Conservation (phyloP, 306 rosid genomes). For the Glycine latifolia region DNA sequence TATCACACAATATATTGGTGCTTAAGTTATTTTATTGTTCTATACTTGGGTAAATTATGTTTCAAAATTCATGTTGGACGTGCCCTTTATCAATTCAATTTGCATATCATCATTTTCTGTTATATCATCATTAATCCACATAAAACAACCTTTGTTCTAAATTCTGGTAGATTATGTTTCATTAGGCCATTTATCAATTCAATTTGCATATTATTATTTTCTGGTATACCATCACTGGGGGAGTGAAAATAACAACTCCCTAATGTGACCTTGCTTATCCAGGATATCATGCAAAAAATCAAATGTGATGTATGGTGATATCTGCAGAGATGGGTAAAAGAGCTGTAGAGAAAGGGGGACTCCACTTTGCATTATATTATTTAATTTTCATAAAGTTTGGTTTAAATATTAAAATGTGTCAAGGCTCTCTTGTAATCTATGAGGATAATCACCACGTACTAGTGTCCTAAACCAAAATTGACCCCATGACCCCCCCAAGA, state of each 20-base stretch:
- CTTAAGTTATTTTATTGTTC: not conserved
- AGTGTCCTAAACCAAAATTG: conserved; percentile 38
- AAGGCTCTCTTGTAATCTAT: conserved; percentile 17
- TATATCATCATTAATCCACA: conserved; percentile 15
- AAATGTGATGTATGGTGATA: no score
- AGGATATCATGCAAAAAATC: no score
- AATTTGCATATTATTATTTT: no score
- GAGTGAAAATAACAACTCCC: no score
- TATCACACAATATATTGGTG: not conserved
- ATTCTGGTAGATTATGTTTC: no score
- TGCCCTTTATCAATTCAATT: not conserved
- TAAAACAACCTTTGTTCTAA: not conserved
- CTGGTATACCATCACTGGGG: no score
- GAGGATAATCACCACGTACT: conserved; percentile 18
- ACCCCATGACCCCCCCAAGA: not conserved
- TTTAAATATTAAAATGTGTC: not conserved
- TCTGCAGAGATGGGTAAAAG: no score
- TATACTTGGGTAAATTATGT: not conserved
- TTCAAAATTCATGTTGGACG: not conserved
- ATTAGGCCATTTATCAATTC: no score
- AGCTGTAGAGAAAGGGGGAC: no score
- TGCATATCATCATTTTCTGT: no score
- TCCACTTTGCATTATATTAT: conserved; percentile 41
- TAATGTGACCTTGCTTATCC: no score
- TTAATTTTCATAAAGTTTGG: not conserved